Percentiles rank a stretch among this genome's conserved stretches.
Conservation (phyloP, 805 yeast species). For the Metschnikowia vanudenii region DNA sequence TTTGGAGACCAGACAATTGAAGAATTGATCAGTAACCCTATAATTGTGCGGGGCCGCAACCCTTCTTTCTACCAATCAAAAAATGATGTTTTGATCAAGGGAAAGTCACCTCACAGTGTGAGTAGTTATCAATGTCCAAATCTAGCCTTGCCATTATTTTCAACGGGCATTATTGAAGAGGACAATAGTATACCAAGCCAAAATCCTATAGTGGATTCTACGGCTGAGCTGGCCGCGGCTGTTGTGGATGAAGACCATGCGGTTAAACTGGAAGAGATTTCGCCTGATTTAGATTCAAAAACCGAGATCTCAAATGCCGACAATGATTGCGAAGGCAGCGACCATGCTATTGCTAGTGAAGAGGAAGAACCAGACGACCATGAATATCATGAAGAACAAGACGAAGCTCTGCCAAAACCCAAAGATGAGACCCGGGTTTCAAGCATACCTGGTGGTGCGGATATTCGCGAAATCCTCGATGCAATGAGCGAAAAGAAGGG, state of each 20-base stretch:
- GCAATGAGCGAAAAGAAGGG: conserved; percentile 8
- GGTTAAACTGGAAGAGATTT: background rate
- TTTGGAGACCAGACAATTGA: conserved; percentile 9
- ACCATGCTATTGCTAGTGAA: conserved; percentile 1
- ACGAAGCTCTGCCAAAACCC: background rate
- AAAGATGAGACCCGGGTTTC: conserved; percentile 2
- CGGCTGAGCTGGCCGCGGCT: background rate
- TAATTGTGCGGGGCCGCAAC: conserved; percentile 59
- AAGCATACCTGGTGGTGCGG: conserved; percentile 2
- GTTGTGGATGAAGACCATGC: background rate
- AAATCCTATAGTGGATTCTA: background rate
- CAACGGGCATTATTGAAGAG: background rate
- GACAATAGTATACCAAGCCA: background rate
- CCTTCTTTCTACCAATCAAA: conserved; percentile 59
- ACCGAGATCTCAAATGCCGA: background rate
- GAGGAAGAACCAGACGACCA: background rate
- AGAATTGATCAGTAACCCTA: conserved; percentile 31
- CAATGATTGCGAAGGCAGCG: background rate
- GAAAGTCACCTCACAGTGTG: conserved; percentile 15
- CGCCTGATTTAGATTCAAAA: background rate
- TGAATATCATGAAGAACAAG: background rate
- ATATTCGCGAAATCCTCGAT: conserved; percentile 11
- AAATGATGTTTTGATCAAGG: conserved; percentile 45
- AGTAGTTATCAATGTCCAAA: conserved; percentile 9
- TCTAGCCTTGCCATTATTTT: conserved; percentile 1